phyloP scores from a whole-genome alignment of 2,329 filamentous ascomycete genomes.

The Diaporthe nobilis region DNA sequence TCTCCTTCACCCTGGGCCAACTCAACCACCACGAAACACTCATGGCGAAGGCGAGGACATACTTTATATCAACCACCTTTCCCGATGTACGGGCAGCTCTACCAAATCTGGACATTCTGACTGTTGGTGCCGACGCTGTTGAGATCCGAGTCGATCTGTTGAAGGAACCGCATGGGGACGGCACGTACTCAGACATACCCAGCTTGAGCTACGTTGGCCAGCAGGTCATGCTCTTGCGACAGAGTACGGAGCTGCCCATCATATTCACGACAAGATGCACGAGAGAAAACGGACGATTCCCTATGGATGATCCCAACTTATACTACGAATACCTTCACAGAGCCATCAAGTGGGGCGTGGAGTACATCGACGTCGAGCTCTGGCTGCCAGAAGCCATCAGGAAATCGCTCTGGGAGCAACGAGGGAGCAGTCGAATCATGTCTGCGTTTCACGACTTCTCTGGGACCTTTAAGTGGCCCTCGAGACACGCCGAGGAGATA shows the following conservation, averaged over 20 bases:
- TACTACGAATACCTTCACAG: conserved; percentile 86
- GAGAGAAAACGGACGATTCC: conserved; percentile 85
- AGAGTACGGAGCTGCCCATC: conserved; percentile 89
- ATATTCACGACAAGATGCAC: conserved; percentile 90
- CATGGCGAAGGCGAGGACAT: conserved; percentile 83
- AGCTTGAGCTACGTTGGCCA: conserved; percentile 88
- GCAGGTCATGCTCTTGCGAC: conserved; percentile 86
- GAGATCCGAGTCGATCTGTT: conserved; percentile 88
- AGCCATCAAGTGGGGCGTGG: conserved; percentile 89
- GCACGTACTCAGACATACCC: conserved; percentile 75
- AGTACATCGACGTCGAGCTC: conserved; percentile 91
- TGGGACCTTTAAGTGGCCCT: conserved; percentile 86
- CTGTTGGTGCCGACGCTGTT: conserved; percentile 87
- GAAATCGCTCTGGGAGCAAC: conserved; percentile 74
- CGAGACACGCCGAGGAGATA: conserved; percentile 77
- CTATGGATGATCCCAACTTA: conserved; percentile 82
- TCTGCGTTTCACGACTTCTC: conserved; percentile 95
- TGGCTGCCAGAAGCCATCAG: conserved; percentile 87
- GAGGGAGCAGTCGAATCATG: conserved; percentile 87
- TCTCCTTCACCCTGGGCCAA: conserved; percentile 85
- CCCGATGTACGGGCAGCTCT: conserved; percentile 86
- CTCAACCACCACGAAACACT: conserved; percentile 83
- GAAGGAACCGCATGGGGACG: conserved; percentile 77
- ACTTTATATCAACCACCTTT: conserved; percentile 90
- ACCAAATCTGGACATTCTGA: conserved; percentile 88